Percentiles rank a stretch among this genome's conserved stretches.
Evolutionary conservation across 148 eudicot species (phyloP).

Genomic region (Drosera capensis): DNA sequence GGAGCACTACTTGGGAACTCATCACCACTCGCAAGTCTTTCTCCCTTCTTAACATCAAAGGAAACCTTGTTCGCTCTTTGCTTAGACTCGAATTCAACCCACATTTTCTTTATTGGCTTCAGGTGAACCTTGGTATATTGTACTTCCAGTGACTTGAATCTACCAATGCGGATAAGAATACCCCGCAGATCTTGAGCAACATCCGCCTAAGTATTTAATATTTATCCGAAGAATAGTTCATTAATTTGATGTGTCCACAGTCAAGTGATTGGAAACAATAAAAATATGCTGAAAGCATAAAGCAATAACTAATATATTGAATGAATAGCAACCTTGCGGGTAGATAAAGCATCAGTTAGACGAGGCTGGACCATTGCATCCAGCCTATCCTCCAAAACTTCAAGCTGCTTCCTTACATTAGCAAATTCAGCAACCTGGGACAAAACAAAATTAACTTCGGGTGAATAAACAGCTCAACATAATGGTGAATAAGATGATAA

Average conservation of each 20-base stretch:
- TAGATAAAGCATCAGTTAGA: slow-evolving; percentile 72
- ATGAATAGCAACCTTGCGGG: slow-evolving; percentile 41
- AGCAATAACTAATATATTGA: neutral
- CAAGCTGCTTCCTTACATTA: slow-evolving; percentile 89
- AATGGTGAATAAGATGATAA: neutral
- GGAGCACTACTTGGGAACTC: slow-evolving; percentile 31
- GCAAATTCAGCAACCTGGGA: slow-evolving; percentile 99
- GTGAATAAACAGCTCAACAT: neutral
- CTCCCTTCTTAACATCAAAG: slow-evolving; percentile 43
- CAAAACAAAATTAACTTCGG: slow-evolving; percentile 4
- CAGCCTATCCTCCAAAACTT: slow-evolving; percentile 91
- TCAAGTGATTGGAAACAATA: neutral
- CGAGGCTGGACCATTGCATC: slow-evolving; percentile 99
- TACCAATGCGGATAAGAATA: slow-evolving; percentile 78
- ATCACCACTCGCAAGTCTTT: slow-evolving; percentile 30
- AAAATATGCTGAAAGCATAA: neutral
- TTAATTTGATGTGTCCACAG: neutral
- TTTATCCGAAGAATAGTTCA: slow-evolving; percentile 1
- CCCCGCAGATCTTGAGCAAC: slow-evolving; percentile 86
- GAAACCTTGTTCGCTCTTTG: slow-evolving; percentile 45
- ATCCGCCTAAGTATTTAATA: slow-evolving; percentile 40
- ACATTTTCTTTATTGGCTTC: slow-evolving; percentile 60
- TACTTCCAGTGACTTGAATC: slow-evolving; percentile 76
- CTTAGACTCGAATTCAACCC: slow-evolving; percentile 81
- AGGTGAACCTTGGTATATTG: slow-evolving; percentile 77